A percentile compares a stretch with the other conserved stretches of the same genome.
These are phyloP conservation scores for Rhodotorula sp. DNA, from an alignment of 1,284 basidiomycete species.

Conservation along the genomic window DNA sequence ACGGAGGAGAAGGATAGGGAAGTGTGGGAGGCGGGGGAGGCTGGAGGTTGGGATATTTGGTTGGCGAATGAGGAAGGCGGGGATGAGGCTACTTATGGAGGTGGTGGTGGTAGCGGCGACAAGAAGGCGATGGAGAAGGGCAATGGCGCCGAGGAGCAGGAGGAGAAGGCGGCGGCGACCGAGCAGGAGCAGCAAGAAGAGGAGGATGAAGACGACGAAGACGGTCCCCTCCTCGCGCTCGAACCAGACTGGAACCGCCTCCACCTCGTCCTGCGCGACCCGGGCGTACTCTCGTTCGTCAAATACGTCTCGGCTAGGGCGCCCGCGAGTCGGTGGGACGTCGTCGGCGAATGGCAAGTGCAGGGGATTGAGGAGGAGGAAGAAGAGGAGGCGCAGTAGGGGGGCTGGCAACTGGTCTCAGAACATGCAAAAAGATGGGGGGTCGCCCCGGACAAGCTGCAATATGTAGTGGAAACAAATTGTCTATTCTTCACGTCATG, in stretches of 20 bases:
- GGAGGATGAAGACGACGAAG: conserved; percentile 54
- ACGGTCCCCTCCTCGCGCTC: conserved; percentile 80
- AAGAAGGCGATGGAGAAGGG: not conserved
- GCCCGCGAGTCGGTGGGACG: conserved; percentile 82
- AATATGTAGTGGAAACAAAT: not conserved
- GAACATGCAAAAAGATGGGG: not conserved
- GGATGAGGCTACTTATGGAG: conserved; percentile 37
- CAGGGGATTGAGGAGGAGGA: conserved; percentile 51
- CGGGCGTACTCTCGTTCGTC: conserved; percentile 87
- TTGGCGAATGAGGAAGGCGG: conserved; percentile 45
- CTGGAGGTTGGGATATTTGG: conserved; percentile 42
- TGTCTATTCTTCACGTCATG: not conserved
- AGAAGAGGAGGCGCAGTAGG: conserved; percentile 5
- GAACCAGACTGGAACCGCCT: conserved; percentile 89
- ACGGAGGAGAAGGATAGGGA: conserved; percentile 46
- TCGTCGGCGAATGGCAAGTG: conserved; percentile 84
- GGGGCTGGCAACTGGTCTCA: not conserved
- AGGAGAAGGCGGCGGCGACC: conserved; percentile 45
- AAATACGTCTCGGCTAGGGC: conserved; percentile 89
- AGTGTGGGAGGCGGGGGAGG: conserved; percentile 52
- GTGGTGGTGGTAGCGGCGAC: conserved; percentile 16
- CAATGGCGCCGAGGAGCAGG: conserved; percentile 10
- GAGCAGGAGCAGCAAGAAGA: conserved; percentile 37
- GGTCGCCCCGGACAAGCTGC: not conserved
- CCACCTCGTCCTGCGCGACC: conserved; percentile 84